Base-by-base conservation (phyloP, 129 eudicot species). In the Ambrosia trifida region DNA sequence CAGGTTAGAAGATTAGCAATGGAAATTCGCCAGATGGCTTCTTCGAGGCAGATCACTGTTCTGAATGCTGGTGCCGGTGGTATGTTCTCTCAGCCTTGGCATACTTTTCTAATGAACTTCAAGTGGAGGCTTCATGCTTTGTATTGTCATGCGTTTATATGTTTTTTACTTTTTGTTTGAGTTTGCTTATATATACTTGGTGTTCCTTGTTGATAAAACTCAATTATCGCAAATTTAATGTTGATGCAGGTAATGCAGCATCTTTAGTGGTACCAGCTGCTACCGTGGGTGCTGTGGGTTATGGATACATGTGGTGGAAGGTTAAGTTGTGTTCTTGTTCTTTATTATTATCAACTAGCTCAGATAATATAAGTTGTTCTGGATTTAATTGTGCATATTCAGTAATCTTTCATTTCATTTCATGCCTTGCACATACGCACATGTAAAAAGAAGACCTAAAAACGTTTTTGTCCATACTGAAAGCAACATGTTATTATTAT, bases 221-320 rank as follows among this genome's bases (percentile, higher is more conserved):
- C 35, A 68, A 11, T 7, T 51, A 44, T 35, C 11, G 4, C 41
- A 40, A 60, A 57, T 49, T 74, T 50, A 36, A 66, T 66, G 70
- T 53, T 49, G 36, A 58, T 72, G 68, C 66, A 84, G 96, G 85
- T 73, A 74, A 58, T 70, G 60, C 76, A n/a, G 43, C 90, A 80
- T 68, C 91, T 67, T 69, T 89, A 61, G 79, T 85, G 66, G 74
- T 87, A 74, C 96, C 98, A 30, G 96, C 81, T 87, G 96, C 91
- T 68, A 69, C 95, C 36, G 43, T 93, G 61, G 98, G 98, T 35
- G 90, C 92, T 24, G 56, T 82, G 77, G 92, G 96, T 43, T 93
- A 93, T 80, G 98, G 92, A 61, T 93, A 93, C 78, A 93, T 93
- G 98, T 83, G 96, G 95, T 93, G 96, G 98, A 93, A 89, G 98